Evolutionary conservation across 2,329 filamentous ascomycete species (phyloP), one percentile per base, ranked within the genome.

Genomic region (Cladosporium austrohemisphaericum): DNA sequence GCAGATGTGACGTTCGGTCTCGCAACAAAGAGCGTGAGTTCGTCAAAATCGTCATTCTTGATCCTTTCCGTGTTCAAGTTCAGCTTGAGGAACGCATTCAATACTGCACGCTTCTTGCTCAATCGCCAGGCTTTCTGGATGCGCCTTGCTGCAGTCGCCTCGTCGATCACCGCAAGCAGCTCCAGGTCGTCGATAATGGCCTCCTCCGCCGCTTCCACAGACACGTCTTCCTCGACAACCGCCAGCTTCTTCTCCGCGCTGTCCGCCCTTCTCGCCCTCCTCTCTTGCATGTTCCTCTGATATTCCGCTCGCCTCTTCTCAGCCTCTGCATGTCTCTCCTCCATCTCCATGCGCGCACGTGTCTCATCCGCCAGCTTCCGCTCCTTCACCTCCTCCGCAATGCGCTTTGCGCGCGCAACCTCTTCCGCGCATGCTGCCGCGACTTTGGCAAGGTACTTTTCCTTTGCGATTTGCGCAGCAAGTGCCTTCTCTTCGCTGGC

Each of bases 341-440:
- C 85, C 77, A 91, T 89, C 65, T 90, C 85, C 43, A 79, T 69
- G 55, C 82, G 81, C 64, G 87, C 76, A 60, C 83, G 82, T 57
- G 76, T 77, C 50, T 86, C 78, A 55, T 91, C 85, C 50, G 84
- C 83, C 62, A 89, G 84, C 55, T 88, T 82, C 65, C 85, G 85
- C 70, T 88, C 85, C 68, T 88, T 90, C 73, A 87, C 89, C 51
- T 79, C 83, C 65, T 89, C 86, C 11, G 87, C 87, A n/a, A 91
- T 77, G 43, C 86, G 84, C 73, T 92, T 92, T 45, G 87, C 87
- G 55, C 86, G 79, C 63, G 86, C 83, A 13, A 93, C 88, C 65
- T 93, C 88, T 66, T 90, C 87, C 16, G 88, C 88, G 63, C 88
- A 92, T 52, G 81, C 78, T 41, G 87, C 85, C 3, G 88, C 86